Conservation (phyloP, 2,329 filamentous ascomycete genomes). For the Colletotrichum eleusines region DNA sequence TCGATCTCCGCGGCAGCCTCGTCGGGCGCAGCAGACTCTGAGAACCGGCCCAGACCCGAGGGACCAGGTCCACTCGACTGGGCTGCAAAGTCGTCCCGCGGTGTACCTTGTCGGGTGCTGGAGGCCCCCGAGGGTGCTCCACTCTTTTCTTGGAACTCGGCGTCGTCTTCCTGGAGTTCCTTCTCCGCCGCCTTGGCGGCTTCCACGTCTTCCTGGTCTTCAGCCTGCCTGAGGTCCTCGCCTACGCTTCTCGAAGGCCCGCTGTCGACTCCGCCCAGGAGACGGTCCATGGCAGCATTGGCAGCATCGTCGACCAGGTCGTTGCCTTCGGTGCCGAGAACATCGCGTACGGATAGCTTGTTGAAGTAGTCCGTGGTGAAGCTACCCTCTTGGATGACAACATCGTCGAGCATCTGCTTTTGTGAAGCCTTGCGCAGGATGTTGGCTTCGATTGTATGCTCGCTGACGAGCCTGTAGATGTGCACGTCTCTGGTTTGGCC, state of each 20-base stretch:
- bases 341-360: slow-evolving; percentile 78
- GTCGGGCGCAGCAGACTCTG: slow-evolving; percentile 52
- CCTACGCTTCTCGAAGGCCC: slow-evolving; percentile 73
- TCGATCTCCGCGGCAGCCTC: slow-evolving; percentile 60
- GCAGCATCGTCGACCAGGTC: slow-evolving; percentile 75
- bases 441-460: slow-evolving; percentile 97
- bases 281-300: slow-evolving; percentile 85
- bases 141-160: slow-evolving; percentile 81
- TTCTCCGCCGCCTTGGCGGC: slow-evolving; percentile 90
- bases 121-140: slow-evolving; percentile 60
- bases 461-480: slow-evolving; percentile 93
- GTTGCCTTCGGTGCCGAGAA: slow-evolving; percentile 68
- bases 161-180: slow-evolving; percentile 88
- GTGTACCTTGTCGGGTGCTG: slow-evolving; percentile 65
- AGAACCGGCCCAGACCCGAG: slow-evolving; percentile 54
- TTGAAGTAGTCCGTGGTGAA: slow-evolving; percentile 98
- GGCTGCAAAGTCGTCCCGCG: slow-evolving; percentile 54
- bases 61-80: slow-evolving; percentile 46
- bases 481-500: slow-evolving; percentile 98
- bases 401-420: slow-evolving; percentile 97
- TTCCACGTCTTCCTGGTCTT: slow-evolving; percentile 91
- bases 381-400: slow-evolving; percentile 97
- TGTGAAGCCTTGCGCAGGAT: slow-evolving; percentile 97
- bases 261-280: slow-evolving; percentile 76
- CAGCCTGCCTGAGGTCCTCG: slow-evolving; percentile 85